Percentiles rank a stretch among this genome's conserved stretches.
These are phyloP conservation scores for Septoria linicola DNA, from an alignment of 2,329 filamentous ascomycete species.

Conservation along the genomic window DNA sequence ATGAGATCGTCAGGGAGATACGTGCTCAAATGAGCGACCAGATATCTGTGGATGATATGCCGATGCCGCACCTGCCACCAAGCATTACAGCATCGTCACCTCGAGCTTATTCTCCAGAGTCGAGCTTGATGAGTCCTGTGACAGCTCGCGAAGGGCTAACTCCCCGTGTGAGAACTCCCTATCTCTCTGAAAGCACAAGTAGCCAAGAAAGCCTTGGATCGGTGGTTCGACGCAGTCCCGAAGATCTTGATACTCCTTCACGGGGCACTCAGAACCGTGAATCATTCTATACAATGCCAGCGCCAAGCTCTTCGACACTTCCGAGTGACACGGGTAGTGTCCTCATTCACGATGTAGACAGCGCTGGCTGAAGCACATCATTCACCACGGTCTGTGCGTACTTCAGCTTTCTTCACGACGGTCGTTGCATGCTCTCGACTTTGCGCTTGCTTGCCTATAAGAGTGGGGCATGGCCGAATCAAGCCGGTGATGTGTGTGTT, in stretches of 20 bases:
- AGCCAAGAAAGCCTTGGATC: constrained; percentile 33
- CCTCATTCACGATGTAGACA: constrained; percentile 22
- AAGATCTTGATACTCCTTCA: constrained; percentile 6
- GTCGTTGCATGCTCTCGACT: background rate
- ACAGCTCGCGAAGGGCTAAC: constrained; percentile 29
- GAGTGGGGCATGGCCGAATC: background rate
- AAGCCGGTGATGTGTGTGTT: no score
- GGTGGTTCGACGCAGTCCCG: constrained; percentile 26
- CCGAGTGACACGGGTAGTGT: constrained; percentile 34
- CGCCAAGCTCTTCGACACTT: constrained; percentile 25
- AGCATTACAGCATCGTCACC: constrained; percentile 18
- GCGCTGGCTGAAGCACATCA: constrained; percentile 7
- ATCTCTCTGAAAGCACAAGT: constrained; percentile 20
- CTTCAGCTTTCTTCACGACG: background rate
- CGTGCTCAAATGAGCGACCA: constrained; percentile 34
- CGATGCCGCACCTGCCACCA: background rate
- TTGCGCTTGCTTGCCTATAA: constrained; percentile 1
- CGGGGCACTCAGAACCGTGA: background rate
- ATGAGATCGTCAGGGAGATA: constrained; percentile 50
- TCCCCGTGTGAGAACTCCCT: constrained; percentile 28
- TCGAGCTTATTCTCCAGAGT: constrained; percentile 20
- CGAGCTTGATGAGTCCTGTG: constrained; percentile 31
- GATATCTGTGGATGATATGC: constrained; percentile 5
- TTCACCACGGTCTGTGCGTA: no score
- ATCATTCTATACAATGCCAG: constrained; percentile 16